These are phyloP conservation scores for Arabidopsis suecica DNA, from an alignment of 345 rosid genomes.

Conservation along the genomic window DNA sequence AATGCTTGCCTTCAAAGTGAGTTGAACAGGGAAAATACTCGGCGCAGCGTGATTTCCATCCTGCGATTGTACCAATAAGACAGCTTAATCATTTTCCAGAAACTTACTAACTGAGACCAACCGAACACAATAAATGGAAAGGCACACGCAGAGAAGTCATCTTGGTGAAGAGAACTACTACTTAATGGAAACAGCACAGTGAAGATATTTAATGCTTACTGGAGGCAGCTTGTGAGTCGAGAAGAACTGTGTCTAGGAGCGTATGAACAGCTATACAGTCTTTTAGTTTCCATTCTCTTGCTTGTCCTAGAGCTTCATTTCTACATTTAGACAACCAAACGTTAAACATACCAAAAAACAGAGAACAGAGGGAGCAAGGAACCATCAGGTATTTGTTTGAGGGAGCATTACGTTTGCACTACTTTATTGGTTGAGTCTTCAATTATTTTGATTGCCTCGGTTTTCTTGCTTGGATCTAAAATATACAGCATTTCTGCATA, in stretches of 20 bases:
- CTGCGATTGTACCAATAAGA: constrained; percentile 48
- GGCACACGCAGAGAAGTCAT: constrained; percentile 8
- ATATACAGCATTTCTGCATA: constrained; percentile 81
- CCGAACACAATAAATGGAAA: constrained; percentile 16
- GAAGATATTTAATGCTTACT: constrained; percentile 60
- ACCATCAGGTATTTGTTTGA: constrained; percentile 1
- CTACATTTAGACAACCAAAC: constrained; percentile 41
- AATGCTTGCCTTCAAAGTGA: constrained; percentile 74
- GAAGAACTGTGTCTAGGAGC: constrained; percentile 57
- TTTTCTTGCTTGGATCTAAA: constrained; percentile 71
- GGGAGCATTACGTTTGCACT: constrained; percentile 57
- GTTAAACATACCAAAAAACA: constrained; percentile 1
- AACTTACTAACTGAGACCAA: constrained; percentile 12
- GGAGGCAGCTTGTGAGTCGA: constrained; percentile 70
- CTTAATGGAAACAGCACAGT: background rate
- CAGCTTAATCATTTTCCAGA: background rate
- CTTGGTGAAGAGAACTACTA: background rate
- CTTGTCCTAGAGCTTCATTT: constrained; percentile 66
- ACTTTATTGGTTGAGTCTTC: constrained; percentile 73
- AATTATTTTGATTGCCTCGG: constrained; percentile 72
- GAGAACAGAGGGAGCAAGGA: background rate
- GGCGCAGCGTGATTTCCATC: constrained; percentile 82
- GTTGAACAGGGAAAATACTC: constrained; percentile 75
- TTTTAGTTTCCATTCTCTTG: constrained; percentile 78
- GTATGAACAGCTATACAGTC: constrained; percentile 84